These are phyloP conservation scores for Prunus dulcis DNA, from an alignment of 306 rosid genomes.

Conservation along the genomic window DNA sequence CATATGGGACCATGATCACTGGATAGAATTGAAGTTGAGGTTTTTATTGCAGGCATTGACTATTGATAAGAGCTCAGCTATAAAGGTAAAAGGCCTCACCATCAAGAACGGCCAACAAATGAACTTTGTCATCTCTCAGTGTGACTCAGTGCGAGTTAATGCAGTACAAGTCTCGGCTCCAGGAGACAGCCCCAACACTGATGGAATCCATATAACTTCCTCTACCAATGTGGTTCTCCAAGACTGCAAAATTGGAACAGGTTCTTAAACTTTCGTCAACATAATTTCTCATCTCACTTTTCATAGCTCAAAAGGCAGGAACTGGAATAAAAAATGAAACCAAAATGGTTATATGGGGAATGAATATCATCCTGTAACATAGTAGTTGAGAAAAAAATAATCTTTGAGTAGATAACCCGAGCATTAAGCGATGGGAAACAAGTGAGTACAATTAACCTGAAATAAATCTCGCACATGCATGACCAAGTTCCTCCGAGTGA, in stretches of 20 bases:
- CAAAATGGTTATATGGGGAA: not conserved
- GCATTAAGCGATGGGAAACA: not conserved
- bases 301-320: not conserved
- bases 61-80: conserved; percentile 69
- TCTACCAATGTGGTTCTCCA: conserved; percentile 82
- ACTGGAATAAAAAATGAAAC: not conserved
- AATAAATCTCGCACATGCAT: not conserved
- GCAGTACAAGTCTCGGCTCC: conserved; percentile 76
- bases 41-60: conserved; percentile 74
- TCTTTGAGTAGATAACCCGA: not conserved
- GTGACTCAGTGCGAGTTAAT: conserved; percentile 55
- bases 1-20: conserved; percentile 7
- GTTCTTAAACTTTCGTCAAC: conserved; percentile 35
- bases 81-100: conserved; percentile 73
- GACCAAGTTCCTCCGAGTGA: not conserved
- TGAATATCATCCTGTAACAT: not conserved
- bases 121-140: conserved; percentile 67
- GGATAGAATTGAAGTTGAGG: conserved; percentile 21
- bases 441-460: not conserved
- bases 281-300: not conserved
- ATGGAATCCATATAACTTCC: conserved; percentile 88
- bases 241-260: conserved; percentile 88
- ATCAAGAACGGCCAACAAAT: conserved; percentile 93
- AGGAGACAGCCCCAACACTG: conserved; percentile 91
- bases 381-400: not conserved